These are phyloP conservation scores for Talaromyces proteolyticus DNA, from an alignment of 495 filamentous ascomycete genomes.

Conservation along the genomic window DNA sequence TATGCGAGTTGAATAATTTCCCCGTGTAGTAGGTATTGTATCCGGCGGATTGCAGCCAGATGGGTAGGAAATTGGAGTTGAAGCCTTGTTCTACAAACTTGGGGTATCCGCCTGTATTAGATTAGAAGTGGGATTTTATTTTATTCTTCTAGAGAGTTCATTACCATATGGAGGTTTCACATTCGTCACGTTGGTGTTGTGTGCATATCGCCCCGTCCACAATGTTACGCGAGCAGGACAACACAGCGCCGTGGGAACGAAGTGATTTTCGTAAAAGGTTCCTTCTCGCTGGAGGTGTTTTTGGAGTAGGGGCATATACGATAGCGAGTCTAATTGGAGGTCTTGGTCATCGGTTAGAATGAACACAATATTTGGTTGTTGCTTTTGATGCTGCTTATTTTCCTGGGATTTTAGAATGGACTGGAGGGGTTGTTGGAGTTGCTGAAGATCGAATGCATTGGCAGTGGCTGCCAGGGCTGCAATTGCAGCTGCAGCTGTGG, in stretches of 20 bases:
- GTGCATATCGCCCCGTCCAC: slow-evolving; percentile 60
- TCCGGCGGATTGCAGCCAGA: slow-evolving; percentile 66
- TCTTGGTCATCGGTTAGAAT: slow-evolving; percentile 65
- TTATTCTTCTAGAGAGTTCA: neutral
- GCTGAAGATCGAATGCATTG: neutral
- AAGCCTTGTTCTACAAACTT: slow-evolving; percentile 62
- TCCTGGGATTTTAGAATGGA: neutral
- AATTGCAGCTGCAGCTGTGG: neutral
- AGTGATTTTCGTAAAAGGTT: slow-evolving; percentile 51
- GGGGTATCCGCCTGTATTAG: slow-evolving; percentile 55
- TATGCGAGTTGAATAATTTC: slow-evolving; percentile 66
- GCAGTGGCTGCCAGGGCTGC: neutral
- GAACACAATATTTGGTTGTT: slow-evolving; percentile 54
- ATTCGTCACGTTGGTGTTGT: slow-evolving; percentile 74
- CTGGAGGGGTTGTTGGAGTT: neutral
- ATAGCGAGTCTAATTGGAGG: slow-evolving; percentile 50
- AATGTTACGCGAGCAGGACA: slow-evolving; percentile 59
- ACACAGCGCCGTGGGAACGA: slow-evolving; percentile 57
- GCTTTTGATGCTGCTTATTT: neutral
- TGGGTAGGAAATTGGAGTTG: slow-evolving; percentile 60
- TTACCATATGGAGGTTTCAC: slow-evolving; percentile 57
- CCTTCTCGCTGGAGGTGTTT: slow-evolving; percentile 49
- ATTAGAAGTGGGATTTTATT: neutral
- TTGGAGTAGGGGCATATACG: slow-evolving; percentile 49
- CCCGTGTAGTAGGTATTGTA: slow-evolving; percentile 71